phyloP scores from a whole-genome alignment of 225 moss, liverwort and hornwort genomes.

The Physcomitrellopsis africana region DNA sequence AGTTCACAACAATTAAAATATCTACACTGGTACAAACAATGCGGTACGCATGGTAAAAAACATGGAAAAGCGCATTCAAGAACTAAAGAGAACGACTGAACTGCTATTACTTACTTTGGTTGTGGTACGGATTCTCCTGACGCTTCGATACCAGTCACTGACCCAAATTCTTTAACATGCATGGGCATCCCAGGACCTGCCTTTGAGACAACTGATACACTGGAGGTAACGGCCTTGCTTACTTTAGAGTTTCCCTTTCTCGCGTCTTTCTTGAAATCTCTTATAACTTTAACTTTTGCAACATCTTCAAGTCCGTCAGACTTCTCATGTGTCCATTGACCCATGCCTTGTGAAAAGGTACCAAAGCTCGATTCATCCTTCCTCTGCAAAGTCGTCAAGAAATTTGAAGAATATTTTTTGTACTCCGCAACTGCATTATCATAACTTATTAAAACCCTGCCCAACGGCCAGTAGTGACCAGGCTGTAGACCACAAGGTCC shows the following conservation, averaged over 20 bases:
- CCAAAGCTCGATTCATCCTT: constrained; percentile 41
- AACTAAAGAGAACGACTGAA: constrained; percentile 9
- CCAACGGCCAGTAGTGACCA: constrained; percentile 61
- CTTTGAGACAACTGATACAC: constrained; percentile 33
- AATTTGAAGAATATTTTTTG: constrained; percentile 54
- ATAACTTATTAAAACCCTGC: constrained; percentile 57
- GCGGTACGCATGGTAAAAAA: not conserved
- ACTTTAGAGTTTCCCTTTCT: constrained; percentile 52
- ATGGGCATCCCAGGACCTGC: constrained; percentile 23
- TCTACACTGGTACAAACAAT: constrained; percentile 17
- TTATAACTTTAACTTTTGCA: constrained; percentile 54
- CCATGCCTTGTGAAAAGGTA: constrained; percentile 27
- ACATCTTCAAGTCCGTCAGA: constrained; percentile 30
- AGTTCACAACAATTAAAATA: constrained; percentile 12
- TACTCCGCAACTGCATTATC: constrained; percentile 58
- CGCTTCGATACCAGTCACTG: constrained; percentile 22
- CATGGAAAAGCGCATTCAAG: constrained; percentile 9
- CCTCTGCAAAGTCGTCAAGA: constrained; percentile 35
- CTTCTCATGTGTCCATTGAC: constrained; percentile 38
- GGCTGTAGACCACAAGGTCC: constrained; percentile 52
- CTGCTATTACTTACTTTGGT: constrained; percentile 40
- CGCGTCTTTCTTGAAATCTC: constrained; percentile 61
- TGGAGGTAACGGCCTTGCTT: constrained; percentile 10
- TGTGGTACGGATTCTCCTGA: constrained; percentile 28
- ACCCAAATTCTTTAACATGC: constrained; percentile 33